Evolutionary conservation across 805 yeast genomes (phyloP).

Genomic region (Wickerhamomyces silvicola): DNA sequence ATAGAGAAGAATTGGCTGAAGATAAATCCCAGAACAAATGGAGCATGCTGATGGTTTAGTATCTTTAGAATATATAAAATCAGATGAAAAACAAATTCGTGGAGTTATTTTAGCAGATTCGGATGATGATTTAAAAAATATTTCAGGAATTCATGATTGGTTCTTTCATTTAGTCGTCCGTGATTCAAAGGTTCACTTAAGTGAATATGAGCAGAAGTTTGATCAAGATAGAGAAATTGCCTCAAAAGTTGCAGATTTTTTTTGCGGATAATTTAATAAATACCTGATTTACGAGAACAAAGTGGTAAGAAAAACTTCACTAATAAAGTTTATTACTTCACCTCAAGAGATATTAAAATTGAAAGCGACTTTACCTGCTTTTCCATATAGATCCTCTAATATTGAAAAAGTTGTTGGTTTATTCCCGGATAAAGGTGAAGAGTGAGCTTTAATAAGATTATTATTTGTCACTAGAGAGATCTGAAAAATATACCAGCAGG

Average conservation of each 20-base stretch:
- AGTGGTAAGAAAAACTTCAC: constrained; percentile 40
- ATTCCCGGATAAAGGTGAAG: constrained; percentile 51
- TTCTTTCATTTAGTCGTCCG: constrained; percentile 30
- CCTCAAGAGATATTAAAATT: constrained; percentile 39
- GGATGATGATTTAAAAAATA: no score
- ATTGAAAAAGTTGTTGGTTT: constrained; percentile 41
- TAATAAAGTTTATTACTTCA: constrained; percentile 39
- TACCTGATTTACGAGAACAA: constrained; percentile 44
- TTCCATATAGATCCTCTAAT: constrained; percentile 61
- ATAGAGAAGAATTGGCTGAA: constrained; percentile 2
- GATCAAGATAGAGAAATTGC: constrained; percentile 19
- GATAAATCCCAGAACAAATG: constrained; percentile 11
- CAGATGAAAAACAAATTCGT: constrained; percentile 28
- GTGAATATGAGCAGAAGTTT: constrained; percentile 10
- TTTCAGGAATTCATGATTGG: constrained; percentile 31
- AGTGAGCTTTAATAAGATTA: constrained; percentile 33
- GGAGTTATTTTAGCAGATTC: constrained; percentile 32
- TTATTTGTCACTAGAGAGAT: constrained; percentile 27
- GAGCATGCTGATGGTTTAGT: constrained; percentile 19
- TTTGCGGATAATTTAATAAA: constrained; percentile 45
- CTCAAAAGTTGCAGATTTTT: constrained; percentile 29
- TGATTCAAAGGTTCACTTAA: constrained; percentile 26
- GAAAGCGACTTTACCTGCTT: constrained; percentile 59
- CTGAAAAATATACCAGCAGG: constrained; percentile 46
- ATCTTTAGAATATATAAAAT: constrained; percentile 26